Evolutionary conservation across 2,329 filamentous ascomycete genomes (phyloP), one percentile per base, ranked within the genome.

Genomic region (Paracoccidioides brasiliensis): DNA sequence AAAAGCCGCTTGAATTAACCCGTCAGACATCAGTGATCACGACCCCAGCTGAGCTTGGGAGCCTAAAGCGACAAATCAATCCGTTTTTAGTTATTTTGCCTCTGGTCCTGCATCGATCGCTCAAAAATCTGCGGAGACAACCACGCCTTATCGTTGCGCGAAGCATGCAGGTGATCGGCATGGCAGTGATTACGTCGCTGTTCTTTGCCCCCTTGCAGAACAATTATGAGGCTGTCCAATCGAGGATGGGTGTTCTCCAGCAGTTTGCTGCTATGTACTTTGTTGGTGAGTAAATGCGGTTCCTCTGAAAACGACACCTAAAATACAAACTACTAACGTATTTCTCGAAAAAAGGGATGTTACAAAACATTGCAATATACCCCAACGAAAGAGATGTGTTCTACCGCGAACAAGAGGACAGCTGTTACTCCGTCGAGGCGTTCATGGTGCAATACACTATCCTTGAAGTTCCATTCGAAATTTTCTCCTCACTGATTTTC

Each of bases 341-440:
- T 22, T 22, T 22, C 22, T 22, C 4, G 38, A 30, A 3, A 30
- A 46, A 7, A 80, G 86, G 86, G 33, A 88, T 90, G 85, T 76
- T 90, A 10, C 85, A 90, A 67, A 89, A 89, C 63, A 83, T 89
- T 3, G 84, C 85, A 3, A 77, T 87, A 6, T 89, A 89, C 64
- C 86, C 86, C 0, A 73, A 73, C 43, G 86, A 89, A 64, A 77
- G 84, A 3, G 84, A 88, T 56, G 85, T 89, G 0, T 90, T 89
- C 66, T 88, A 89, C 64, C 79, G 83, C 60, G 86, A 90, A 69
- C 80, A 86, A 62, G 84, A 84, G 58, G 86, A 90, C 66, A 78
- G 80, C 5, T 82, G 85, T 2, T 90, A 90, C 64, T 76, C 81
- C 3, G 79, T 84, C 1, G 82, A 86, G 60, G 81, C 84, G 0